These are phyloP conservation scores for Blastocystis sp. DNA, from an alignment of 352 stramenopile species.

Conservation along the genomic window DNA sequence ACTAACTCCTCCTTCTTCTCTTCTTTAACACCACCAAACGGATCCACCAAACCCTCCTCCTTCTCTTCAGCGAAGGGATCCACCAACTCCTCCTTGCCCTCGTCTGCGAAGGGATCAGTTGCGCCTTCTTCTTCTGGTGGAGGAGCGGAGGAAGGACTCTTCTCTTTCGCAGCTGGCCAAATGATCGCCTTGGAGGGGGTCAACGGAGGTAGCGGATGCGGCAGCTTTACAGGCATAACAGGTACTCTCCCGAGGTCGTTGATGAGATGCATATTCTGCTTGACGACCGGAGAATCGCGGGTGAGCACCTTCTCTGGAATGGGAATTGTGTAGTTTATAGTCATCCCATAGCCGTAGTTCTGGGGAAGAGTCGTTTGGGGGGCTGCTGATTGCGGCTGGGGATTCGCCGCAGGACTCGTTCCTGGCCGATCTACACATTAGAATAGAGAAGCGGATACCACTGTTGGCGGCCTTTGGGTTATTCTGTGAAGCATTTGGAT, in stretches of 20 bases:
- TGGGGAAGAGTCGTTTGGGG: background rate
- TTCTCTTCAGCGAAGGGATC: conserved; percentile 30
- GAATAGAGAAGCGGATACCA: no score
- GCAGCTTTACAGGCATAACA: conserved; percentile 29
- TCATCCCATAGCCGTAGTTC: conserved; percentile 39
- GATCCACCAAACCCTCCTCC: conserved; percentile 1
- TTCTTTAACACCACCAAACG: background rate
- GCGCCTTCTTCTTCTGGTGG: background rate
- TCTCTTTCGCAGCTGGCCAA: conserved; percentile 17
- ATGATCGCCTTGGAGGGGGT: background rate
- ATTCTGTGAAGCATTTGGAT: no score
- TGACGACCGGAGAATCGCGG: background rate
- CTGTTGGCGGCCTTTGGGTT: no score
- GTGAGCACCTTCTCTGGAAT: conserved; percentile 22
- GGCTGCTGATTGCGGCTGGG: background rate
- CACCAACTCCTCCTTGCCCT: background rate
- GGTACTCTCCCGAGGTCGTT: background rate
- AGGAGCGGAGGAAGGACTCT: background rate
- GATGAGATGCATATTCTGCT: conserved; percentile 32
- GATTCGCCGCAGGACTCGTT: background rate
- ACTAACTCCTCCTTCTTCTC: conserved; percentile 14
- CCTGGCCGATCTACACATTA: background rate
- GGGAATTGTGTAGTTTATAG: conserved; percentile 8
- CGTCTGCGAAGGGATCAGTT: background rate
- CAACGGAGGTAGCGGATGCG: background rate